phyloP scores from a whole-genome alignment of 176 grass and related monocot species.

The Oryza meridionalis region DNA sequence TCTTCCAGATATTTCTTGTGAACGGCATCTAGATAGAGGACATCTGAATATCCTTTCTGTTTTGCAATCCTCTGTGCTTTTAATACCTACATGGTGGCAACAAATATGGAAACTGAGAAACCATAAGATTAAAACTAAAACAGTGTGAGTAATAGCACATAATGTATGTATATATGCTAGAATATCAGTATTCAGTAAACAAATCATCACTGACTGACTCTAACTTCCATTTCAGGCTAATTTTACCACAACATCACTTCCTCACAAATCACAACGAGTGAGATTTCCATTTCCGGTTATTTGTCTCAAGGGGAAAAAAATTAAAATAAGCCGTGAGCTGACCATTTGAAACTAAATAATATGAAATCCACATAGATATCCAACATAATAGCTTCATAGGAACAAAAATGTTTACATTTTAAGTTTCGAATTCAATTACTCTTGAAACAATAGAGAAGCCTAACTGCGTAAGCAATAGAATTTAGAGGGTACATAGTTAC shows the following conservation, averaged over 20 bases:
- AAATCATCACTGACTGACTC: neutral
- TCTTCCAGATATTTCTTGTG: slow-evolving; percentile 92
- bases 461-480: neutral
- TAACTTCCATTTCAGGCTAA: neutral
- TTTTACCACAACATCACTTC: neutral
- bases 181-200: neutral
- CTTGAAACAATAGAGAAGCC: neutral
- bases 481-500: neutral
- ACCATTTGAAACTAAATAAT: neutral
- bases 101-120: slow-evolving; percentile 25
- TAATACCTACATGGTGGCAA: slow-evolving; percentile 61
- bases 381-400: neutral
- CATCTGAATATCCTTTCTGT: slow-evolving; percentile 89
- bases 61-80: slow-evolving; percentile 85
- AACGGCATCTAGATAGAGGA: slow-evolving; percentile 83
- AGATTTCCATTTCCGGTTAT: neutral
- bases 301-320: neutral
- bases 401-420: neutral
- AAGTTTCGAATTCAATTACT: neutral
- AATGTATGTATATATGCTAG: neutral
- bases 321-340: neutral
- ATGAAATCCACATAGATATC: neutral
- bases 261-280: neutral
- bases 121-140: neutral
- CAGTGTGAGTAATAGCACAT: neutral